Percentiles rank a stretch among this genome's conserved stretches.
Evolutionary conservation across 805 yeast species (phyloP).

Genomic region (Metschnikowia noctiluminum): DNA sequence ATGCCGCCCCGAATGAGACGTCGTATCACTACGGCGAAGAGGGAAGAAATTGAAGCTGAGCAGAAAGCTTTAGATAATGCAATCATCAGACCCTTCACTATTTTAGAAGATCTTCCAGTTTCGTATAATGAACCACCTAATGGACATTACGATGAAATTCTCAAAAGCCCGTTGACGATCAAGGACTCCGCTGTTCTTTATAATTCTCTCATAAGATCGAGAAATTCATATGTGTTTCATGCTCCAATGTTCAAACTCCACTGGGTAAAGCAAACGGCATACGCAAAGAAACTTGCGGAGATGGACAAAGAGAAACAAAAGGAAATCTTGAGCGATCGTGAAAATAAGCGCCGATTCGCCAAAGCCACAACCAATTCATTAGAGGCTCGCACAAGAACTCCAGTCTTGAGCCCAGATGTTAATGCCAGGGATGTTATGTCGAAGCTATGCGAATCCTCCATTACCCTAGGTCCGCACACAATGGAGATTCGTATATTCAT

Average conservation of each 20-base stretch:
- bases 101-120: slow-evolving; percentile 64
- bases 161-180: slow-evolving; percentile 64
- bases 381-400: slow-evolving; percentile 24
- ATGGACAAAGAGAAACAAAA: slow-evolving; percentile 27
- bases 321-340: slow-evolving; percentile 16
- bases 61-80: slow-evolving; percentile 33
- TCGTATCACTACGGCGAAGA: slow-evolving; percentile 39
- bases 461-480: slow-evolving; percentile 78
- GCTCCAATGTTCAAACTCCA: slow-evolving; percentile 70
- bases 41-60: slow-evolving; percentile 42
- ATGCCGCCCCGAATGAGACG: slow-evolving; percentile 45
- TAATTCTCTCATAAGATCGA: slow-evolving; percentile 67
- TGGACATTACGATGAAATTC: slow-evolving; percentile 42
- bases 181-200: slow-evolving; percentile 73
- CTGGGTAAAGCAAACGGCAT: slow-evolving; percentile 72
- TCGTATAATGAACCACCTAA: slow-evolving; percentile 63
- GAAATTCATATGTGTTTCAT: slow-evolving; percentile 56
- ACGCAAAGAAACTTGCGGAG: slow-evolving; percentile 44
- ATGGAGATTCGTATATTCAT: slow-evolving; percentile 77
- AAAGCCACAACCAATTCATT: slow-evolving; percentile 19
- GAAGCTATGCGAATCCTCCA: slow-evolving; percentile 71
- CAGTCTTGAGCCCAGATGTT: slow-evolving; percentile 36
- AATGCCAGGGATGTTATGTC: slow-evolving; percentile 84
- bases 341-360: slow-evolving; percentile 17
- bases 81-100: slow-evolving; percentile 60